Conservation (phyloP, 305 asterid genomes). For the Caryopteris hybrid region DNA sequence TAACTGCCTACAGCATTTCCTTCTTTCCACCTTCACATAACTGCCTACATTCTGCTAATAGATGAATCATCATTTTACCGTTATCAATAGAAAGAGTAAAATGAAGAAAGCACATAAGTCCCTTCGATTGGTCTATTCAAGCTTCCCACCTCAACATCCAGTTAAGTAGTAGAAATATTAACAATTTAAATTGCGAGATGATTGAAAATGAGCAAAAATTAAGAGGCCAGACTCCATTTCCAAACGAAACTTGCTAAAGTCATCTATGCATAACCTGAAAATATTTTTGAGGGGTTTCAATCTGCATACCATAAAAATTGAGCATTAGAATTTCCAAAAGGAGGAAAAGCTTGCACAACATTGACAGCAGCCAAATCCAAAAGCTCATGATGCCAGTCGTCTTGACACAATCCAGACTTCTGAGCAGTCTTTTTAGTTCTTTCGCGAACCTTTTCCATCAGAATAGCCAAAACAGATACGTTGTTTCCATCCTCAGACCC, state of each 20-base stretch:
- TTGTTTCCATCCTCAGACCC: slow-evolving; percentile 32
- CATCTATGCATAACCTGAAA: background rate
- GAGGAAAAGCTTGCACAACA: slow-evolving; percentile 52
- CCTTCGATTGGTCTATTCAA: slow-evolving; percentile 1
- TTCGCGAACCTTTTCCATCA: slow-evolving; percentile 79
- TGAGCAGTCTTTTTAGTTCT: slow-evolving; percentile 36
- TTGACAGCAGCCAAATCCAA: slow-evolving; percentile 65
- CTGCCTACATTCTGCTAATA: slow-evolving; percentile 6
- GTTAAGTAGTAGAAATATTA: background rate
- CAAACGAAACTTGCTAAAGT: background rate
- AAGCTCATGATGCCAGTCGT: slow-evolving; percentile 65
- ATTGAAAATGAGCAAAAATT: slow-evolving; percentile 5
- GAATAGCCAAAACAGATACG: slow-evolving; percentile 51
- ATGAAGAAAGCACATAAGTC: slow-evolving; percentile 2
- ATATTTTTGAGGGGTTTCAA: slow-evolving; percentile 2
- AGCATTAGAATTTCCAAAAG: slow-evolving; percentile 46
- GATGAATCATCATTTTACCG: background rate
- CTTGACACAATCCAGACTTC: slow-evolving; percentile 33
- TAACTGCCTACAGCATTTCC: background rate
- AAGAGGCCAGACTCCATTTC: slow-evolving; percentile 5
- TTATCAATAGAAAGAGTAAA: slow-evolving; percentile 21
- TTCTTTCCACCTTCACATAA: slow-evolving; percentile 9
- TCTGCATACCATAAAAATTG: slow-evolving; percentile 67
- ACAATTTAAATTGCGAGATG: slow-evolving; percentile 10
- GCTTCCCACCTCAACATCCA: slow-evolving; percentile 6